phyloP scores from a whole-genome alignment of 1,139 yeast genomes.

The Suhomyces bolitotheri region DNA sequence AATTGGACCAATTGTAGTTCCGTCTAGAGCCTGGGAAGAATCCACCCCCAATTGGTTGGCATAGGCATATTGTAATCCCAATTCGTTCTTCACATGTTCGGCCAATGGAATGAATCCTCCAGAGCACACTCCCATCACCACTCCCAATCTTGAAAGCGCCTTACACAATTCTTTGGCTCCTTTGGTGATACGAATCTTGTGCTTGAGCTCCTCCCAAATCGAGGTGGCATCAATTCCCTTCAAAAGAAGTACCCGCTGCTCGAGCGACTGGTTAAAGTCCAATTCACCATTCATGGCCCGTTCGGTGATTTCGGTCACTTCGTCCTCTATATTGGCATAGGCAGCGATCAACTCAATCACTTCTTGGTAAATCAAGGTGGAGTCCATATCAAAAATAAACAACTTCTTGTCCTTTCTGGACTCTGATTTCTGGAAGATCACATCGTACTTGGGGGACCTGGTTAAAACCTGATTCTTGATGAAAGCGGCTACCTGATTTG shows the following conservation, averaged over 20 bases:
- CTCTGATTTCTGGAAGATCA: constrained; percentile 33
- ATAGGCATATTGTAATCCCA: constrained; percentile 81
- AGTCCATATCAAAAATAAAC: constrained; percentile 96
- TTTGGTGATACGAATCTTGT: constrained; percentile 68
- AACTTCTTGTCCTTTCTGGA: constrained; percentile 56
- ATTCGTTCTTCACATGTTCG: constrained; percentile 60
- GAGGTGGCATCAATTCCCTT: constrained; percentile 74
- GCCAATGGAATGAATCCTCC: constrained; percentile 97
- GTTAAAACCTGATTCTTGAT: constrained; percentile 8
- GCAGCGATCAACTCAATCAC: constrained; percentile 95
- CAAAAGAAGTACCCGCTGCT: constrained; percentile 70
- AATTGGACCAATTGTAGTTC: constrained; percentile 65
- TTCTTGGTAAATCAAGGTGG: constrained; percentile 93
- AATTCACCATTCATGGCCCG: constrained; percentile 97
- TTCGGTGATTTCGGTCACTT: constrained; percentile 82
- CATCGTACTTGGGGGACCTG: constrained; percentile 24
- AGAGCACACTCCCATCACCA: constrained; percentile 80
- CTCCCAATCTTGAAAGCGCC: constrained; percentile 61
- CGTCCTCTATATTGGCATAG: constrained; percentile 72
- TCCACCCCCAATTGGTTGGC: constrained; percentile 74
- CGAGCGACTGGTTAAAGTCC: constrained; percentile 82
- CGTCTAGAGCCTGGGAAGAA: constrained; percentile 59
- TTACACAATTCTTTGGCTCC: constrained; percentile 77
- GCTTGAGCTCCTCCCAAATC: constrained; percentile 78
- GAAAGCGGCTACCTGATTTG: constrained; percentile 9